Conservation (phyloP, 2,329 filamentous ascomycete genomes). For the Lecanosticta acicola region DNA sequence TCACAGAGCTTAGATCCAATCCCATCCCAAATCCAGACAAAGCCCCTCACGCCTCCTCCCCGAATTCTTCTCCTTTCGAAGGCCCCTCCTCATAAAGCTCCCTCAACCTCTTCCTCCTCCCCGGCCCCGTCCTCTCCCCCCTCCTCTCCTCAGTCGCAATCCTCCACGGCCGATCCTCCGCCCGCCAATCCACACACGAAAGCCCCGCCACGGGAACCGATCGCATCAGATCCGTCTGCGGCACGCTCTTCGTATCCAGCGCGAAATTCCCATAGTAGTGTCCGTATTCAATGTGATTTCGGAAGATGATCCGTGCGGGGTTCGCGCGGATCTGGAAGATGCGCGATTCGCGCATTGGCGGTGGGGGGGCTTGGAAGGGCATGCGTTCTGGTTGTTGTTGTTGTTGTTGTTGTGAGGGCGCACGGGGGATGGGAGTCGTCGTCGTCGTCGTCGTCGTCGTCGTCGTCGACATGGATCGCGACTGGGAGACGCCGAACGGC, state of each 20-base stretch:
- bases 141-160: conserved; percentile 25
- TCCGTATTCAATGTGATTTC: conserved; percentile 36
- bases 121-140: conserved; percentile 24
- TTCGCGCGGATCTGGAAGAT: conserved; percentile 41
- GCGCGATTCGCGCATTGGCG: conserved; percentile 16
- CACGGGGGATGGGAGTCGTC: conserved; percentile 13
- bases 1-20: too few species aligned
- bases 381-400: conserved; percentile 7
- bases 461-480: conserved; percentile 18
- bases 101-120: conserved; percentile 31
- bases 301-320: conserved; percentile 35
- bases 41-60: too few species aligned
- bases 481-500: conserved; percentile 13
- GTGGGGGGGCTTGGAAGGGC: conserved; percentile 16
- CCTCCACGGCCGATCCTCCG: conserved; percentile 34
- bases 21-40: too few species aligned
- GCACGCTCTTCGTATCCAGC: conserved; percentile 24
- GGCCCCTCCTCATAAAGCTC: conserved; percentile 18
- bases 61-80: background rate
- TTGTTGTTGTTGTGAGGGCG: conserved; percentile 7
- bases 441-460: conserved; percentile 6
- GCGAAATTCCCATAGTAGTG: conserved; percentile 30
- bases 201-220: conserved; percentile 38
- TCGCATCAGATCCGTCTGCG: conserved; percentile 35
- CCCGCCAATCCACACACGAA: conserved; percentile 35